A percentile compares a stretch with the other conserved stretches of the same genome.
Conservation (phyloP, 169 alveolate species). For the Plasmodium knowlesi region DNA sequence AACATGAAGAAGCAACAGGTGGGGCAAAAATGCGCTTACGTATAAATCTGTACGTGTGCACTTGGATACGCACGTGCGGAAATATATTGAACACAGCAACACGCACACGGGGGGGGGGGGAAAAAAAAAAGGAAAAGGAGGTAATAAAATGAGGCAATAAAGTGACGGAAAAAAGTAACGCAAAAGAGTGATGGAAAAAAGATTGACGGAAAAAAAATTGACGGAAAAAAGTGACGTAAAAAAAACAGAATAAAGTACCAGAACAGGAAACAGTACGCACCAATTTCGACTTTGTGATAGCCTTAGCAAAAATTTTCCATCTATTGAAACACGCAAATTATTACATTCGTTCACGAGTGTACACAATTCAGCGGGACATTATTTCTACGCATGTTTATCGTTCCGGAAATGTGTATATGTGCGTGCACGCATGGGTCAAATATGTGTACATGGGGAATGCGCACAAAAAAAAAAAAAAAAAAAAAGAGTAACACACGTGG, state of each 20-base stretch:
- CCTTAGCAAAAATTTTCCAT: neutral
- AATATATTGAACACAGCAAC: neutral
- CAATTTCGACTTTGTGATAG: neutral
- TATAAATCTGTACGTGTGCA: conserved; percentile 36
- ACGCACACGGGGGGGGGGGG: conserved; percentile 31
- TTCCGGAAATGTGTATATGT: neutral
- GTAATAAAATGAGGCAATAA: neutral
- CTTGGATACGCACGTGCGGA: conserved; percentile 23
- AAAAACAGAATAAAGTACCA: neutral
- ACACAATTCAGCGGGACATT: conserved; percentile 4
- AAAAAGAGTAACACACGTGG: conserved; percentile 1
- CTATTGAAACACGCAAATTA: neutral
- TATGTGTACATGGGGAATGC: neutral
- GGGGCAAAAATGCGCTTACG: conserved; percentile 23
- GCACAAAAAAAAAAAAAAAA: too few relatives aligned
- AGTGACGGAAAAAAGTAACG: neutral
- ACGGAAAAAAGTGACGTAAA: too few relatives aligned
- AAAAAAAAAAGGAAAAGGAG: neutral
- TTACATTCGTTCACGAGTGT: neutral
- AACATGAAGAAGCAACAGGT: neutral
- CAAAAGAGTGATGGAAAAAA: neutral
- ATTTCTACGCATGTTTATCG: conserved; percentile 46
- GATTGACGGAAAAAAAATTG: too few relatives aligned
- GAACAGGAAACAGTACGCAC: neutral
- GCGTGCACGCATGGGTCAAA: neutral